Conservation (phyloP, 805 yeast genomes). For the Candida germanica region DNA sequence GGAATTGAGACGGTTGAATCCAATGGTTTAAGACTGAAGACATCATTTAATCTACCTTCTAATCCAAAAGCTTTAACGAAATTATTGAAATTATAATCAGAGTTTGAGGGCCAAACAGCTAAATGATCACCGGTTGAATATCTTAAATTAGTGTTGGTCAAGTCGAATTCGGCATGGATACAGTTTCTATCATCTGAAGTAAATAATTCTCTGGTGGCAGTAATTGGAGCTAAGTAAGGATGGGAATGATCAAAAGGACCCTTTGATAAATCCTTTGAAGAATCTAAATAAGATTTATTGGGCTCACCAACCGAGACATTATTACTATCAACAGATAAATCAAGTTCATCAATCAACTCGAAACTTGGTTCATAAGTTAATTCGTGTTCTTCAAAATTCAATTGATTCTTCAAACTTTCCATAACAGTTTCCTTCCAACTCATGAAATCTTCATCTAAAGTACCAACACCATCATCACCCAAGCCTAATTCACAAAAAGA, state of each 20-base stretch:
- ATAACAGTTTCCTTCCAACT: slow-evolving; percentile 86
- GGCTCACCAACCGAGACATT: slow-evolving; percentile 75
- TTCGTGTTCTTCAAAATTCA: slow-evolving; percentile 77
- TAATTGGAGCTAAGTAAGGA: slow-evolving; percentile 76
- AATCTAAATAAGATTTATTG: slow-evolving; percentile 42
- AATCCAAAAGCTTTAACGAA: slow-evolving; percentile 67
- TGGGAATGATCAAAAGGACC: slow-evolving; percentile 81
- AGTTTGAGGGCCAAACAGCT: slow-evolving; percentile 91
- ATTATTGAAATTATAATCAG: slow-evolving; percentile 67
- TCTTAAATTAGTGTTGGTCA: slow-evolving; percentile 67
- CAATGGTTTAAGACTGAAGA: slow-evolving; percentile 61
- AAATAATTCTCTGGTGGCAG: slow-evolving; percentile 67
- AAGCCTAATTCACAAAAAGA: slow-evolving; percentile 75
- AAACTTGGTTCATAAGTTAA: slow-evolving; percentile 72
- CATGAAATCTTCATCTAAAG: slow-evolving; percentile 92
- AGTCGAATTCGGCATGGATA: slow-evolving; percentile 86
- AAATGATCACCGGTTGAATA: slow-evolving; percentile 96
- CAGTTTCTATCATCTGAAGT: slow-evolving; percentile 65
- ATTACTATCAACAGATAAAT: slow-evolving; percentile 24
- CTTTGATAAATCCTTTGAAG: slow-evolving; percentile 34
- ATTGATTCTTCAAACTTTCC: slow-evolving; percentile 58
- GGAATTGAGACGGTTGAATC: slow-evolving; percentile 67
- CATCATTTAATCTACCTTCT: slow-evolving; percentile 46
- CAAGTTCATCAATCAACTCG: slow-evolving; percentile 37
- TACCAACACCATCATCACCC: slow-evolving; percentile 94